phyloP scores from a whole-genome alignment of 2,329 filamentous ascomycete genomes.

The Hypoxylon sp. region DNA sequence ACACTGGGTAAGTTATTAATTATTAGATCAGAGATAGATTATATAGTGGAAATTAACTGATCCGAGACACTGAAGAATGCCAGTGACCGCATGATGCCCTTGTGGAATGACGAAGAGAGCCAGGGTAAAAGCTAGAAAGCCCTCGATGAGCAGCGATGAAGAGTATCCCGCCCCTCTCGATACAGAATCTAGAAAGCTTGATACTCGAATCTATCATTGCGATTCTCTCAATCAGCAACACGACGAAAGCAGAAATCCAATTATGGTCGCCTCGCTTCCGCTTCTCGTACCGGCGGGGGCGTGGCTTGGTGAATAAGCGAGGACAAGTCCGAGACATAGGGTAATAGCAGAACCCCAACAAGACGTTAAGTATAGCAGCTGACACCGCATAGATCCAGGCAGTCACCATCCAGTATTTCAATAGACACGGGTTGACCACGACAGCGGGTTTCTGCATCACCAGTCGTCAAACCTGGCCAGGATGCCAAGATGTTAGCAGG shows the following conservation, averaged over 20 bases:
- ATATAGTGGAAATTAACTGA: not conserved
- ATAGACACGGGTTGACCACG: not conserved
- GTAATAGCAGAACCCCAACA: not conserved
- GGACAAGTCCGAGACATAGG: not conserved
- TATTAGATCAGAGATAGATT: not conserved
- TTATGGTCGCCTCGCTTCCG: not conserved
- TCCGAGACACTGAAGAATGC: not conserved
- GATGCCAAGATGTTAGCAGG: not conserved
- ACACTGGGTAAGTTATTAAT: slow-evolving; percentile 9
- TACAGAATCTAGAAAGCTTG: not conserved
- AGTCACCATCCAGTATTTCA: not conserved
- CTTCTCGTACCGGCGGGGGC: not conserved
- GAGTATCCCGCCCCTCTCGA: not conserved
- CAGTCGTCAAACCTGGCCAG: not conserved
- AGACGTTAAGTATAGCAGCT: not conserved
- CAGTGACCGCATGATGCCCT: not conserved
- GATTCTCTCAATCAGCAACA: not conserved
- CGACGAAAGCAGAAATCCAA: not conserved
- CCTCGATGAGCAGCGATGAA: not conserved
- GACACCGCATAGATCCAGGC: not conserved
- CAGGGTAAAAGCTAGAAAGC: not conserved
- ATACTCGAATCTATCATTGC: not conserved
- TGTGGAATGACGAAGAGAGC: not conserved
- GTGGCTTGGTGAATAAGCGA: not conserved
- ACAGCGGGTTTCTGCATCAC: not conserved